Base-by-base conservation (phyloP, 225 moss, liverwort and hornwort species). In the Lunularia cruciata region DNA sequence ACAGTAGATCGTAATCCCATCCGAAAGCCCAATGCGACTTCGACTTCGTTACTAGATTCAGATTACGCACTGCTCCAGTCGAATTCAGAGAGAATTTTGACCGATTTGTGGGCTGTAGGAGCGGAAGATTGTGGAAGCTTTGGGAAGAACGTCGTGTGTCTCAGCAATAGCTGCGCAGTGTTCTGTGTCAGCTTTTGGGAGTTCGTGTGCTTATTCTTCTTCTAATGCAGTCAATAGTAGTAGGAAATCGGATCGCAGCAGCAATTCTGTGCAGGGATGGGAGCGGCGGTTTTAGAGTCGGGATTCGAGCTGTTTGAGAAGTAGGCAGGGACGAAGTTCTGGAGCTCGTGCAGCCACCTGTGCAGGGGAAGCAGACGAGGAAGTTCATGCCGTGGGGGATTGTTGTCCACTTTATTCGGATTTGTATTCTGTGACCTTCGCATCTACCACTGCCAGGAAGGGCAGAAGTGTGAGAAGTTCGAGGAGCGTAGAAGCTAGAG, bases 321-420 rank as follows among this genome's bases (percentile, higher is more conserved):
- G 39, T 25, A 40, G 69, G 3, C 10, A 28, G 0, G 43, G 20
- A 57, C 22, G 39, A 26, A 57, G 56, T 30, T 26, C 55, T 26
- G 40, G n/a, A 19, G 28, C 55, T 38, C 55, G 56, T 11, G n/a
- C n/a, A n/a, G 15, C 64, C 26, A 36, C 18, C 1, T 56, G 34
- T 57, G 34, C 39, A 9, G 47, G 45, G 39, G 43, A 43, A 16
- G 36, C 37, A 6, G 46, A 60, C 36, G 59, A 72, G 35, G 75
- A 75, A 25, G 58, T 52, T 19, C 54, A 22, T 30, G n/a, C 64
- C 34, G 47, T 67, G 14, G 67, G 57, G 19, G 77, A 68, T 23
- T 75, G 55, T 45, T 77, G 77, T 67, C 74, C 74, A 19, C 63
- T 71, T 25, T 79, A 76, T 38, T 70, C 76, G 10, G 71, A 68